Percentiles rank a stretch among this genome's conserved stretches.
Evolutionary conservation across 129 eudicot genomes (phyloP).

Genomic region (Centaurea solstitialis): DNA sequence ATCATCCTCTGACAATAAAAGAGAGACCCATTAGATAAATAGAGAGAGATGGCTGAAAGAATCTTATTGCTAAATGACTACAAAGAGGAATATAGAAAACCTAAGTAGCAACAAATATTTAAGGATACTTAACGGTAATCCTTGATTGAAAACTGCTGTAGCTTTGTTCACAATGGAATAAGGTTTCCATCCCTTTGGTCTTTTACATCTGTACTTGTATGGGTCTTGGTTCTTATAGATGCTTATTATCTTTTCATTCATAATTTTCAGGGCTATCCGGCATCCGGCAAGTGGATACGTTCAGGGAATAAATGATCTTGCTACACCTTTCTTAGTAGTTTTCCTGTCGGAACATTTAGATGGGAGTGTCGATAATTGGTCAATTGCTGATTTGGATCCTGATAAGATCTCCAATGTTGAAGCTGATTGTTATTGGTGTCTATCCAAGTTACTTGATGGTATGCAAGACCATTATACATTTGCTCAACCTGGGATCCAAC

Average conservation of each 20-base stretch:
- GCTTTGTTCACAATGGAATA: background rate
- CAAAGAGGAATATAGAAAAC: background rate
- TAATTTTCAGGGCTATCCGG: constrained; percentile 68
- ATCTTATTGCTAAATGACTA: background rate
- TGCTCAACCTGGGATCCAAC: constrained; percentile 91
- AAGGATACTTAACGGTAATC: background rate
- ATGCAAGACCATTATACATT: constrained; percentile 94
- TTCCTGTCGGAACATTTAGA: constrained; percentile 72
- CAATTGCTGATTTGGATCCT: constrained; percentile 40
- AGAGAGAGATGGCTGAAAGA: background rate
- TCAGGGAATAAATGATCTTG: constrained; percentile 85
- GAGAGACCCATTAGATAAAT: background rate
- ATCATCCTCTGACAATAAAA: background rate
- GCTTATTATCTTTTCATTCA: constrained; percentile 4
- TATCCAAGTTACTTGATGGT: constrained; percentile 78
- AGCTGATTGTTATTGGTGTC: constrained; percentile 86
- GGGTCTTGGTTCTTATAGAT: background rate
- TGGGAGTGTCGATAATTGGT: constrained; percentile 69
- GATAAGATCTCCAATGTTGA: constrained; percentile 57
- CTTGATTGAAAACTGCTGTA: background rate
- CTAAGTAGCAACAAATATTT: background rate
- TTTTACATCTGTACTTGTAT: background rate
- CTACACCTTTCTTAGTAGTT: constrained; percentile 75
- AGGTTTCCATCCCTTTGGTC: background rate
- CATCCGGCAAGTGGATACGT: constrained; percentile 91